Conservation (phyloP, 345 rosid genomes). For the Rhizophora mangle region DNA sequence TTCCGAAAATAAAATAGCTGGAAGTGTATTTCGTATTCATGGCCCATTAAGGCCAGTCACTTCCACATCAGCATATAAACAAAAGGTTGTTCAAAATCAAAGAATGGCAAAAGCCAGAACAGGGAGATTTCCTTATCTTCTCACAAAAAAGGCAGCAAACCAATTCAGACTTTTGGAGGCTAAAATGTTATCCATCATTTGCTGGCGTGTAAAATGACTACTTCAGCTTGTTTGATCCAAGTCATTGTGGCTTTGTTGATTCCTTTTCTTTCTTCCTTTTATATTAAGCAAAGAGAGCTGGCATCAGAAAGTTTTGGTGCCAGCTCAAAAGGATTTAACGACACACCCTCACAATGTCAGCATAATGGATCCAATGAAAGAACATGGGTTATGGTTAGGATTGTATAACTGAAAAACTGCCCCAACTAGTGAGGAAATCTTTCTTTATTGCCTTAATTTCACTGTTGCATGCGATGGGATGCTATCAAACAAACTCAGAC, state of each 20-base stretch:
- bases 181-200: not conserved
- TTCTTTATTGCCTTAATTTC: too few relatives aligned
- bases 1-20: too few relatives aligned
- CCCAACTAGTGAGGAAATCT: slow-evolving; percentile 13
- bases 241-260: not conserved
- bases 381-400: slow-evolving; percentile 4
- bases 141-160: not conserved
- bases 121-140: not conserved
- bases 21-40: too few relatives aligned
- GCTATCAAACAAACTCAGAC: too few relatives aligned
- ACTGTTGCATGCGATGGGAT: too few relatives aligned
- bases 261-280: not conserved
- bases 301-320: slow-evolving; percentile 47
- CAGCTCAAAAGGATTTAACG: slow-evolving; percentile 44
- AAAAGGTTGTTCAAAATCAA: not conserved
- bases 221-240: not conserved
- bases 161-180: not conserved
- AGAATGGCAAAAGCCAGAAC: not conserved
- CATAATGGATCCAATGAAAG: too few relatives aligned
- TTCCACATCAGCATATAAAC: not conserved
- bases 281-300: not conserved
- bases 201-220: not conserved
- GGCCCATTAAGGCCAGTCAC: not conserved
- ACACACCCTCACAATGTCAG: slow-evolving; percentile 27
- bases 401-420: slow-evolving; percentile 5